Evolutionary conservation across 2,329 filamentous ascomycete genomes (phyloP).

Genomic region (Ophiocordyceps camponoti-rufipedis): DNA sequence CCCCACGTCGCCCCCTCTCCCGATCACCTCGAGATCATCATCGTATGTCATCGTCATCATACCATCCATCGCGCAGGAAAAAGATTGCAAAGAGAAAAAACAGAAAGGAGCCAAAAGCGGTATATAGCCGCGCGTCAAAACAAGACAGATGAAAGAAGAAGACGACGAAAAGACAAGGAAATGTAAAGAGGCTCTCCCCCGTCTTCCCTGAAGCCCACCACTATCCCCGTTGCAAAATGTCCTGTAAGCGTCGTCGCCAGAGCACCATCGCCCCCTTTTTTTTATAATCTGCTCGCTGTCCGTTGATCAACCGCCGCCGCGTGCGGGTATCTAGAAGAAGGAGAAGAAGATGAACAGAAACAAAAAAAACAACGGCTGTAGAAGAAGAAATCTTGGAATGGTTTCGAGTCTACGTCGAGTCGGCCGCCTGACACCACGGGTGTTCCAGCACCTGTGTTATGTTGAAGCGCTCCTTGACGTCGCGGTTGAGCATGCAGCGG

Average conservation of each 20-base stretch:
- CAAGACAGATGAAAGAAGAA: background rate
- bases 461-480: conserved; percentile 66
- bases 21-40: background rate
- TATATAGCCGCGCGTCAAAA: background rate
- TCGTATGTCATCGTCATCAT: no score
- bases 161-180: background rate
- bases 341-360: no score
- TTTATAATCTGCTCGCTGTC: background rate
- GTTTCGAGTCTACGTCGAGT: conserved; percentile 1
- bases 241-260: background rate
- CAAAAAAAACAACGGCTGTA: background rate
- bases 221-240: background rate
- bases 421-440: conserved; percentile 45
- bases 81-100: no score
- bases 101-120: no score
- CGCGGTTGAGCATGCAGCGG: conserved; percentile 77
- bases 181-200: background rate
- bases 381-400: no score
- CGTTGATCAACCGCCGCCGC: background rate
- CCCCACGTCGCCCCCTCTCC: no score
- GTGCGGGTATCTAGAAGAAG: background rate
- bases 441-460: conserved; percentile 80
- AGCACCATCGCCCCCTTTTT: background rate
- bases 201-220: background rate
- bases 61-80: no score